These are phyloP conservation scores for Diphasiastrum complanatum DNA, from an alignment of 83 land plant species.

Conservation along the genomic window DNA sequence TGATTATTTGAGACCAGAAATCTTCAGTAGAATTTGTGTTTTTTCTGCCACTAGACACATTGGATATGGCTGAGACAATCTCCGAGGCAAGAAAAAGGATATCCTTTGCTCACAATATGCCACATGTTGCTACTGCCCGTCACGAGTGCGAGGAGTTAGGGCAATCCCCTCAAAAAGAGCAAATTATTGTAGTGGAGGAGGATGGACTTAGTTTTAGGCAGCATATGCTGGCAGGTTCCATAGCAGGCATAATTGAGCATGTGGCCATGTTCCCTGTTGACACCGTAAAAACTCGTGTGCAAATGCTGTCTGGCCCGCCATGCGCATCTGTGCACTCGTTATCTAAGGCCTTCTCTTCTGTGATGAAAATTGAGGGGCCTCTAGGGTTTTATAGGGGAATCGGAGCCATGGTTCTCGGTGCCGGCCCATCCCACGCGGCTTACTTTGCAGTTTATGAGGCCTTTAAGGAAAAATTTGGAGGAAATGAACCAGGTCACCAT, in stretches of 20 bases:
- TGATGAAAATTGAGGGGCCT: constrained; percentile 43
- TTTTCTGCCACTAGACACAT: too few species aligned
- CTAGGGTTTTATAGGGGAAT: constrained; percentile 51
- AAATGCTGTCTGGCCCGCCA: constrained; percentile 24
- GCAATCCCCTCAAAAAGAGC: too few species aligned
- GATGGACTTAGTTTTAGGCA: constrained; percentile 60
- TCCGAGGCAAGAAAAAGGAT: too few species aligned
- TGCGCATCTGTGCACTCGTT: neutral
- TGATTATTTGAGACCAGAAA: too few species aligned
- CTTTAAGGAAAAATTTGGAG: constrained; percentile 31
- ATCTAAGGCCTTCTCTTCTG: constrained; percentile 20
- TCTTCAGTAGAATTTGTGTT: too few species aligned
- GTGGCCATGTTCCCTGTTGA: constrained; percentile 65
- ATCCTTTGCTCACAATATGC: too few species aligned
- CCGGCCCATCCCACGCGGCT: constrained; percentile 67
- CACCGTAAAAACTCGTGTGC: constrained; percentile 63
- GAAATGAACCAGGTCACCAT: constrained; percentile 20
- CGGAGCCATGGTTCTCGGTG: constrained; percentile 61
- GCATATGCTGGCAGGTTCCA: constrained; percentile 60
- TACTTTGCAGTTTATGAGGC: constrained; percentile 64
- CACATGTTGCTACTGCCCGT: too few species aligned
- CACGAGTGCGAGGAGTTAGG: too few species aligned
- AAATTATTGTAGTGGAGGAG: too few species aligned
- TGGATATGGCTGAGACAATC: too few species aligned
- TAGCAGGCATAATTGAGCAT: constrained; percentile 64